Evolutionary conservation across 2,329 filamentous ascomycete genomes (phyloP).

Genomic region (Microsporum ferrugineum): DNA sequence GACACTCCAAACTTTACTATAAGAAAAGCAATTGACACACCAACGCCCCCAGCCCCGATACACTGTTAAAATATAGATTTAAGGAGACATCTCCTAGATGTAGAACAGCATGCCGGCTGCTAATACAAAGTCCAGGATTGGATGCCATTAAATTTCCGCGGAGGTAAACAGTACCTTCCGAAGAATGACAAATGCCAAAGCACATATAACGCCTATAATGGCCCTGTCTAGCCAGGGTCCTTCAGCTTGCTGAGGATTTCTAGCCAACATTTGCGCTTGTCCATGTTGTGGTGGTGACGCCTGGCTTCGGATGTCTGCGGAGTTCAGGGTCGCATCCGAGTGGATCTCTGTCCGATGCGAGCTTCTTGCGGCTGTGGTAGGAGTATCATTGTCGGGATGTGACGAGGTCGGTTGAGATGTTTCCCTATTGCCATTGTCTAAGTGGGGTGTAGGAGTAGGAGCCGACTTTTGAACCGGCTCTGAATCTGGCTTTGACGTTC

Average conservation of each 20-base stretch:
- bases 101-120: background rate
- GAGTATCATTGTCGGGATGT: background rate
- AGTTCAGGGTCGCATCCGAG: background rate
- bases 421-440: background rate
- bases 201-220: constrained; percentile 60
- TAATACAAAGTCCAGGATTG: background rate
- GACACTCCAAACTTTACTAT: background rate
- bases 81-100: background rate
- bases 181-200: constrained; percentile 58
- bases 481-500: background rate
- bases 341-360: background rate
- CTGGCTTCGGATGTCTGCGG: background rate
- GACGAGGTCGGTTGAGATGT: background rate
- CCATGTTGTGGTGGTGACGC: background rate
- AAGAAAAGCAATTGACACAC: background rate
- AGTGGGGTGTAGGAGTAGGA: background rate
- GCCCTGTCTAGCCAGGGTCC: constrained; percentile 69
- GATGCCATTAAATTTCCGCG: background rate
- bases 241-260: constrained; percentile 26
- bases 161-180: constrained; percentile 27
- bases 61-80: background rate
- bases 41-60: background rate
- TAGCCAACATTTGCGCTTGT: background rate
- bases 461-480: background rate
- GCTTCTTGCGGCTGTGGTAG: background rate